A percentile compares a stretch with the other conserved stretches of the same genome.
Conservation (phyloP, 1,139 yeast genomes). For the Hyphopichia wangnamkhiaoensis region DNA sequence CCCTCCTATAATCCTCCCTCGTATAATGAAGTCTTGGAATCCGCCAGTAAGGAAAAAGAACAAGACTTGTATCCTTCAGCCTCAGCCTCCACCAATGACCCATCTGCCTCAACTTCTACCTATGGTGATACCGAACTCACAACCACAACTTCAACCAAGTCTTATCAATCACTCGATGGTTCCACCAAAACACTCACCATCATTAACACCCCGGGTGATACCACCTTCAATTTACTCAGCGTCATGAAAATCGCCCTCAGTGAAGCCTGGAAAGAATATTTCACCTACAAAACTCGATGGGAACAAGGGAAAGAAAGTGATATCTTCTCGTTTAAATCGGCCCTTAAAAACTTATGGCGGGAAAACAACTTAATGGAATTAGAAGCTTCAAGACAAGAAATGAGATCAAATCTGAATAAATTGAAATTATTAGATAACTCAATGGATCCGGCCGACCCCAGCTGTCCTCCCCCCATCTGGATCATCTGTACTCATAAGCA, state of each 20-base stretch:
- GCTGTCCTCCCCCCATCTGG: slow-evolving; percentile 66
- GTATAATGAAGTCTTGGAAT: slow-evolving; percentile 32
- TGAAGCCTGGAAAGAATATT: slow-evolving; percentile 75
- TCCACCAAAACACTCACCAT: slow-evolving; percentile 2
- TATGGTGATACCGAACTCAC: slow-evolving; percentile 4
- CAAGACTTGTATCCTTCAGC: not conserved
- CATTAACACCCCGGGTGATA: slow-evolving; percentile 13
- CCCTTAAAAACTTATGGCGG: slow-evolving; percentile 60
- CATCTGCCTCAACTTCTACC: too few species aligned
- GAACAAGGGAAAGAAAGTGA: slow-evolving; percentile 66
- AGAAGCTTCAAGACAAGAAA: slow-evolving; percentile 17
- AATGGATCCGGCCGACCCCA: slow-evolving; percentile 48
- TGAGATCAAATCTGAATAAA: slow-evolving; percentile 14
- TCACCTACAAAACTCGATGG: slow-evolving; percentile 55
- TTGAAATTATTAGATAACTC: slow-evolving; percentile 20
- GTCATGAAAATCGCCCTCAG: slow-evolving; percentile 54
- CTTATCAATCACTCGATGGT: slow-evolving; percentile 4
- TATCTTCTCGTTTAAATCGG: slow-evolving; percentile 57
- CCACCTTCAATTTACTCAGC: slow-evolving; percentile 46
- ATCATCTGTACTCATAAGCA: slow-evolving; percentile 63
- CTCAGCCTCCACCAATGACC: not conserved
- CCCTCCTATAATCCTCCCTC: slow-evolving; percentile 59
- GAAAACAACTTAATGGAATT: slow-evolving; percentile 24
- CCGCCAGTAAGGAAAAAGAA: not conserved
- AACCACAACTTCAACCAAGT: slow-evolving; percentile 7